These are phyloP conservation scores for Croton setiger DNA, from an alignment of 441 rosid genomes.

Conservation along the genomic window DNA sequence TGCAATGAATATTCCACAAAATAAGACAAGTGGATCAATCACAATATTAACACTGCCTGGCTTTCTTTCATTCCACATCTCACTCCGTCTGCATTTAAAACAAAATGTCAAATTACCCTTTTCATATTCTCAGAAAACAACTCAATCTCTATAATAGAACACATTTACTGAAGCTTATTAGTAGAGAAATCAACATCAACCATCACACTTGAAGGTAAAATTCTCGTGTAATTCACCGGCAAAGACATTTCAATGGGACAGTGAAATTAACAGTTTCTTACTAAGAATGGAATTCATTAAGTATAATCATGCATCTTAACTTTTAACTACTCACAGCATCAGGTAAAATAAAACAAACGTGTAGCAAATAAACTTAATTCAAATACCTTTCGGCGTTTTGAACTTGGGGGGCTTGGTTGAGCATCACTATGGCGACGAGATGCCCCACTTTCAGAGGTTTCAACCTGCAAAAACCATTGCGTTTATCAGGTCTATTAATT, in stretches of 20 bases:
- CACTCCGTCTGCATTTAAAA: conserved; percentile 35
- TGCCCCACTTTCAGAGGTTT: conserved; percentile 36
- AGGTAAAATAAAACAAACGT: not conserved
- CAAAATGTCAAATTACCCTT: not conserved
- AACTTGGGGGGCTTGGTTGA: conserved; percentile 33
- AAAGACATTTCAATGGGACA: too few relatives aligned
- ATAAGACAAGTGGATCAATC: conserved; percentile 12
- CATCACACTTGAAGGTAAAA: too few relatives aligned
- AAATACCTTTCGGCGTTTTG: conserved; percentile 66
- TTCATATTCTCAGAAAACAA: not conserved
- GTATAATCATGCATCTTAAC: not conserved
- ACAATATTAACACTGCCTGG: not conserved
- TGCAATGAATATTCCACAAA: not conserved
- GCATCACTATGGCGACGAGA: conserved; percentile 35
- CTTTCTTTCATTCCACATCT: conserved; percentile 8
- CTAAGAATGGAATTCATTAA: not conserved
- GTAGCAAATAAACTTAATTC: not conserved
- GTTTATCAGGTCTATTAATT: not conserved
- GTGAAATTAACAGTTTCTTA: not conserved
- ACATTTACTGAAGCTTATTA: too few relatives aligned
- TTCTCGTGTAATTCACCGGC: too few relatives aligned
- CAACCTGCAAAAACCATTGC: conserved; percentile 38
- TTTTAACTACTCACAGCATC: not conserved
- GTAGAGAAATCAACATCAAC: too few relatives aligned
- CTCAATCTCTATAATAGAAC: too few relatives aligned